phyloP scores from a whole-genome alignment of 2,329 filamentous ascomycete genomes.

The Ophiocordyceps camponoti-leonardi region DNA sequence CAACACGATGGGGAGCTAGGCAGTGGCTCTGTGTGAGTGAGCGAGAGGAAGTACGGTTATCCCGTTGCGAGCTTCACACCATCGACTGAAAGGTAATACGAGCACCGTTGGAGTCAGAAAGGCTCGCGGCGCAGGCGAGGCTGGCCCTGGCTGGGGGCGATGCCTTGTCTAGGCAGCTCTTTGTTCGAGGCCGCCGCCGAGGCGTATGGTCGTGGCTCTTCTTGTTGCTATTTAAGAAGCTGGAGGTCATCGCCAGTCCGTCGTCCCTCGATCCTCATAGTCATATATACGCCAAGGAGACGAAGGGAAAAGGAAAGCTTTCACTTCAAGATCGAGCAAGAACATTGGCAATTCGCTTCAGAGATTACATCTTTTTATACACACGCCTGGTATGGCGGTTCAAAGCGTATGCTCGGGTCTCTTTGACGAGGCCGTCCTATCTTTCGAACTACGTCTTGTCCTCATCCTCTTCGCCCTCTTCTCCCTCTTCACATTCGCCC shows the following conservation, averaged over 20 bases:
- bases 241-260: not conserved
- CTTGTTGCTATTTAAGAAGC: not conserved
- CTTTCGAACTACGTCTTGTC: slow-evolving; percentile 1
- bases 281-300: too few species aligned
- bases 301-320: too few species aligned
- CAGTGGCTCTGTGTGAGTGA: too few species aligned
- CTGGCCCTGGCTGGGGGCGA: slow-evolving; percentile 1
- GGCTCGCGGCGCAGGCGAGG: not conserved
- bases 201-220: not conserved
- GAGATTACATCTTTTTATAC: not conserved
- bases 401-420: not conserved
- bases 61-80: not conserved
- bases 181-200: not conserved
- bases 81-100: not conserved
- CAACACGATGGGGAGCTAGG: not conserved
- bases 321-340: too few species aligned
- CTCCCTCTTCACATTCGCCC: not conserved
- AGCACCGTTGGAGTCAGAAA: slow-evolving; percentile 1
- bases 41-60: too few species aligned
- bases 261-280: not conserved
- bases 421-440: not conserved
- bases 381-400: not conserved
- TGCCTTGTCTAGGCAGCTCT: not conserved
- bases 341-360: not conserved
- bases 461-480: not conserved